Base-by-base conservation (phyloP, 2,329 filamentous ascomycete genomes). In the Curvularia eragrostidis region DNA sequence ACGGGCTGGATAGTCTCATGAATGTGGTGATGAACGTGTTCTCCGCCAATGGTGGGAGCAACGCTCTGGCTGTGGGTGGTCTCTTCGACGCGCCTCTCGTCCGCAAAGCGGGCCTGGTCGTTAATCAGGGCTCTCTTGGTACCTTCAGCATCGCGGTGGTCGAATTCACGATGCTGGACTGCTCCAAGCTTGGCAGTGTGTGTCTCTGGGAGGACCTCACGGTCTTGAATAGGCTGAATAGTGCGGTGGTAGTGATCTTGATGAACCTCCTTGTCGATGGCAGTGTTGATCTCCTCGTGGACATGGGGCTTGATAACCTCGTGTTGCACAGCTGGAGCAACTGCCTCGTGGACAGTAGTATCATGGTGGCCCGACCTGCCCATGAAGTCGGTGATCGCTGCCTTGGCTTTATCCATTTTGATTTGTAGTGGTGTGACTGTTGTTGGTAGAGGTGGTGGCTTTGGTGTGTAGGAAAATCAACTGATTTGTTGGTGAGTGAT, bases 181-280 rank as follows among this genome's bases (percentile, higher is more conserved):
- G 81, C 81, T 1, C 79, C 78, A 15, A 87, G 70, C 36, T 88
- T 85, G 72, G 88, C 83, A 19, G 79, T 77, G 70, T 91, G 88
- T 73, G 87, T 77, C 75, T 90, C 88, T 0, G 88, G 85, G 0
- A 83, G 75, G 9, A 81, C 80, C 68, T 85, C 85, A 62, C 81
- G 76, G 65, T 86, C 80, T 18, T 79, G 56, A 23, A 91, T 77
- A 0, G 89, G 89, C 76, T 91, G 89, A 1, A 91, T 78, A 0
- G 86, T 87, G 46, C 87, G 89, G 73, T 91, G 87, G 73, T 90
- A 86, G 67, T 91, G 89, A 58, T 91, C 86, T 72, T 90, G 88
- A 70, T 91, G 88, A 3, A 90, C 79, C 66, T 91, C 89, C 64
- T 84, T 85, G 70, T 91, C 87, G 24, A 91, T 75, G 6, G 86